Base-by-base conservation (phyloP, 2,329 filamentous ascomycete species). In the Trichophyton benhamiae region DNA sequence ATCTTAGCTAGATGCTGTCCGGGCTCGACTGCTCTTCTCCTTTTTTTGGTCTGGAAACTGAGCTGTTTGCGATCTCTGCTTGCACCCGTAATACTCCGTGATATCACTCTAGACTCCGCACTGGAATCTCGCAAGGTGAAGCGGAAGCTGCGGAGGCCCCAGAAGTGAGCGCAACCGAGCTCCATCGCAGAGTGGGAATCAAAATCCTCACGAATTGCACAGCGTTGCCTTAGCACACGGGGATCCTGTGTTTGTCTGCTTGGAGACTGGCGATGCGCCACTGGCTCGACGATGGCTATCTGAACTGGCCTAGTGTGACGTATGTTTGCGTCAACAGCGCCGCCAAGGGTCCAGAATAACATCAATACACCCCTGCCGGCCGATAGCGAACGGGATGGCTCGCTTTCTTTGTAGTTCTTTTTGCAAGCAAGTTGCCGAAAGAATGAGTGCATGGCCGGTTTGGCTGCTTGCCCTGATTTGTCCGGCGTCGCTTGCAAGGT, bases 281-380 rank as follows among this genome's bases (percentile, higher is more conserved):
- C 52, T 27, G 33, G 8, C 52, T 55, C 52, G n/a, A 20, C 11
- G 33, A 38, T 38, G 33, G 33, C 33, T 33, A 36, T 55, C 33
- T 27, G 6, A 55, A 55, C 52, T 30, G 30, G 52, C 11, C 30
- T 55, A 55, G 52, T 55, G 52, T 55, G 52, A 55, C 52, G 52
- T 55, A 55, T 36, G n/a, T 55, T 55, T 55, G 27, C 27, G 27
- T 15, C 13, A 17, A 36, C 27, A 27, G 17, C 11, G 8, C 17
- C 27, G 30, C 30, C 52, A 55, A 55, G 52, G 13, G 30, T 17
- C 52, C 27, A 17, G 30, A 36, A 36, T 17, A 20, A 20, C 20
- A 20, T 20, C 20, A 20, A 20, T 1, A 13, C 20, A 25, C 15
- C 46, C 33, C n/a, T 55, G 25, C 52, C 52, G 52, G 52, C 52